Percentiles rank a stretch among this genome's conserved stretches.
Evolutionary conservation across 1,284 basidiomycete genomes (phyloP).

Genomic region (Malassezia sp.): DNA sequence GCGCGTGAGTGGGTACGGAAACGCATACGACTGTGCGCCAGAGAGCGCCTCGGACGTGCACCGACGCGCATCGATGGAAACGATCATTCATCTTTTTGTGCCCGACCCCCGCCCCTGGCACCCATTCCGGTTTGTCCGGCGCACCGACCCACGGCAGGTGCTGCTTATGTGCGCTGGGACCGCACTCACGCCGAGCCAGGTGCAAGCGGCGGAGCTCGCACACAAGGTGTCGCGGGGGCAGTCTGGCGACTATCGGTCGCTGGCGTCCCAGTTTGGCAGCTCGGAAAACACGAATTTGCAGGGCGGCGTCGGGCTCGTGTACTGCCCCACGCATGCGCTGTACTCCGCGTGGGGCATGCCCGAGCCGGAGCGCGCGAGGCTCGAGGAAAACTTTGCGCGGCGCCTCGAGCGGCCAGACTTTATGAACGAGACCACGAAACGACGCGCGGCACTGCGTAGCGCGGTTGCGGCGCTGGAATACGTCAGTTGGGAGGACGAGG

Average conservation of each 20-base stretch:
- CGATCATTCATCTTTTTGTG: conserved; percentile 25
- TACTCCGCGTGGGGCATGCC: neutral
- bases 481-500: conserved; percentile 36
- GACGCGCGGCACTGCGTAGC: conserved; percentile 33
- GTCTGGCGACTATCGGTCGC: neutral
- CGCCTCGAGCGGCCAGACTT: conserved; percentile 35
- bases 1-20: conserved; percentile 3
- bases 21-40: neutral
- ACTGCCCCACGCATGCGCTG: conserved; percentile 7
- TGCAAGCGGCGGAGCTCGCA: conserved; percentile 17
- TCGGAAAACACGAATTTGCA: conserved; percentile 15
- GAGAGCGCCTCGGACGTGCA: neutral
- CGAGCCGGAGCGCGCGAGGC: no score
- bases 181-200: conserved; percentile 21
- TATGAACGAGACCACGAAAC: conserved; percentile 17
- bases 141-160: conserved; percentile 40
- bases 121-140: conserved; percentile 37
- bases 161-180: conserved; percentile 35
- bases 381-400: conserved; percentile 27
- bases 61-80: neutral
- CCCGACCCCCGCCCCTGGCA: conserved; percentile 37
- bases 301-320: conserved; percentile 16
- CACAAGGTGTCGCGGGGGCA: conserved; percentile 12
- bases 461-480: conserved; percentile 40
- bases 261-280: conserved; percentile 11